A percentile compares a stretch with the other conserved stretches of the same genome.
Conservation (phyloP, 306 rosid species). For the Prunus mira region DNA sequence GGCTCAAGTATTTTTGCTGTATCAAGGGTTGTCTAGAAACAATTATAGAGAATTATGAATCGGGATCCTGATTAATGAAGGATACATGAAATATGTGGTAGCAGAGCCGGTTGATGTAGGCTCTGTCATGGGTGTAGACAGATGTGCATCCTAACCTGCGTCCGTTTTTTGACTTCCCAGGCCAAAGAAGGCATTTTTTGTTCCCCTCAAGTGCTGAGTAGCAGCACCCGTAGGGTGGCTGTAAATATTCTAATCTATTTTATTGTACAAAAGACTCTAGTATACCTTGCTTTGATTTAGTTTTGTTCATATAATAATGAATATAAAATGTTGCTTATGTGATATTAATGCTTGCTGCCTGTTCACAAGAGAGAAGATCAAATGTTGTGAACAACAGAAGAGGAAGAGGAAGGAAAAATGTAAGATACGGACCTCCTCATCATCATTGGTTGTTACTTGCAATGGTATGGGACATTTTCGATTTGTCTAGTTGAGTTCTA, state of each 20-base stretch:
- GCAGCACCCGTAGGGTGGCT: neutral
- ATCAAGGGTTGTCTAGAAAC: conserved; percentile 15
- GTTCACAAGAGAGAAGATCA: too few relatives aligned
- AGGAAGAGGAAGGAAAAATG: too few relatives aligned
- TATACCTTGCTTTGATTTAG: neutral
- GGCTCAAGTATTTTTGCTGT: conserved; percentile 14
- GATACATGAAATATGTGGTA: neutral
- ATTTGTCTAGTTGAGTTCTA: too few relatives aligned
- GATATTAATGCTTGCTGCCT: too few relatives aligned
- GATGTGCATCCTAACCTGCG: conserved; percentile 16
- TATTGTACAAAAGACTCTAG: neutral
- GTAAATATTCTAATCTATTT: conserved; percentile 27
- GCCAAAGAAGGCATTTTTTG: conserved; percentile 32
- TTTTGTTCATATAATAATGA: neutral
- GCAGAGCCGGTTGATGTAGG: neutral
- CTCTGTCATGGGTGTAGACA: neutral
- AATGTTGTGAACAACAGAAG: too few relatives aligned
- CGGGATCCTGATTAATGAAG: neutral
- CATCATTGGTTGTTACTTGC: too few relatives aligned
- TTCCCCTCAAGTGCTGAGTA: conserved; percentile 19
- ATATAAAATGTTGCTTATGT: too few relatives aligned
- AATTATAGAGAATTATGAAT: neutral
- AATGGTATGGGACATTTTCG: too few relatives aligned
- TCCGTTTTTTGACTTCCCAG: conserved; percentile 10
- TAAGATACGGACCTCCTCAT: too few relatives aligned